These are phyloP conservation scores for Apium graveolens DNA, from an alignment of 129 eudicot species.

Conservation along the genomic window DNA sequence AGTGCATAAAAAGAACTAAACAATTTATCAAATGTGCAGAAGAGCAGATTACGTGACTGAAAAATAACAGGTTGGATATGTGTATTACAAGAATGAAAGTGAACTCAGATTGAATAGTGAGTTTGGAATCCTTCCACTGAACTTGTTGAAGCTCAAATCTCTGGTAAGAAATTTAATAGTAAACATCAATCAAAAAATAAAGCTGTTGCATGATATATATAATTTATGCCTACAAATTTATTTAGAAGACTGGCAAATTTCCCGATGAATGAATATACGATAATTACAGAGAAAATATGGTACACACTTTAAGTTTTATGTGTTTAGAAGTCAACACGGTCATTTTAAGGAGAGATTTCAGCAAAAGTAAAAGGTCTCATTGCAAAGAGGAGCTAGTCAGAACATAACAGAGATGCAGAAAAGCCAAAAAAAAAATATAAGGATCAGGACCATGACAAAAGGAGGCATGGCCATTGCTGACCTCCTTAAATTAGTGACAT, in stretches of 20 bases:
- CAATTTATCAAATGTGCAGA: not conserved
- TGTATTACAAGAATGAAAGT: not conserved
- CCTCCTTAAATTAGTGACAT: not conserved
- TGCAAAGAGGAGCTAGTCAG: not conserved
- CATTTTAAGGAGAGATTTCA: not conserved
- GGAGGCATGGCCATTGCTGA: not conserved
- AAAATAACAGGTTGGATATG: not conserved
- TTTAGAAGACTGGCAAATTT: not conserved
- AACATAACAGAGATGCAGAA: not conserved
- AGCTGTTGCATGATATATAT: not conserved
- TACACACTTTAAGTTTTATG: not conserved
- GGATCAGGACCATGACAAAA: not conserved
- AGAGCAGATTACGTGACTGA: not conserved
- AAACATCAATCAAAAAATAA: not conserved
- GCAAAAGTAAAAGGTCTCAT: not conserved
- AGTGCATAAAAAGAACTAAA: not conserved
- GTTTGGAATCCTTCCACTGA: slow-evolving; percentile 6
- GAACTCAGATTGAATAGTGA: slow-evolving; percentile 2
- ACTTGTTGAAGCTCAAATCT: slow-evolving; percentile 14
- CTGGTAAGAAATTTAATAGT: not conserved
- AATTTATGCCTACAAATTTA: not conserved
- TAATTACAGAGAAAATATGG: not conserved
- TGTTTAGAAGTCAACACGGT: not conserved
- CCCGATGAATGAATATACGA: not conserved
- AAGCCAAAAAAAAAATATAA: not conserved